phyloP scores from a whole-genome alignment of 1,284 basidiomycete species.

The Moesziomyces antarcticus region DNA sequence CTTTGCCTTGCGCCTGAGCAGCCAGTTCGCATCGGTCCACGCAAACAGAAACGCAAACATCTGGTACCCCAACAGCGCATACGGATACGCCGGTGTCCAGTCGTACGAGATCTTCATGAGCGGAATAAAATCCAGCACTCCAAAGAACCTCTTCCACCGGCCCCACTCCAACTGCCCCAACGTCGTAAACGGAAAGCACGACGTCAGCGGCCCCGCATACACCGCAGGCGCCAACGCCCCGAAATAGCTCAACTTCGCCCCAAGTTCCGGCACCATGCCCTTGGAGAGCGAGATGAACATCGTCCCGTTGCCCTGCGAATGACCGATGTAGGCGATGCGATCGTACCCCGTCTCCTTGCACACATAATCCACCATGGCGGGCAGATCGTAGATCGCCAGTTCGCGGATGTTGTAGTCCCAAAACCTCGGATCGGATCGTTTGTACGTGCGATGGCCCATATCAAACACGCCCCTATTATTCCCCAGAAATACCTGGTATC shows the following conservation, averaged over 20 bases:
- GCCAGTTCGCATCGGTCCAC: constrained; percentile 77
- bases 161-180: constrained; percentile 70
- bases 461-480: constrained; percentile 75
- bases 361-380: constrained; percentile 74
- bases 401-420: constrained; percentile 77
- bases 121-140: constrained; percentile 75
- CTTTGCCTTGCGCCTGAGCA: constrained; percentile 72
- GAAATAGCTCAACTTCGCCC: constrained; percentile 73
- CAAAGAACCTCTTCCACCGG: constrained; percentile 73
- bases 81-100: constrained; percentile 71
- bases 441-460: constrained; percentile 73
- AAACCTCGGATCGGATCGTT: constrained; percentile 73
- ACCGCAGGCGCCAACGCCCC: constrained; percentile 75
- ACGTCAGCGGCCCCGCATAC: constrained; percentile 74
- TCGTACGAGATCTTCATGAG: constrained; percentile 74
- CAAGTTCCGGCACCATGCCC: constrained; percentile 74
- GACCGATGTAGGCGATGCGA: constrained; percentile 73
- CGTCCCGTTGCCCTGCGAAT: constrained; percentile 74
- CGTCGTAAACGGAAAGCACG: constrained; percentile 72
- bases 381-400: constrained; percentile 74
- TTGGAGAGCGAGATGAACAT: constrained; percentile 68
- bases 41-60: constrained; percentile 75
- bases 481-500: constrained; percentile 75
- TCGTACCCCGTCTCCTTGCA: constrained; percentile 73
- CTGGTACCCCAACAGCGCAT: constrained; percentile 69